Evolutionary conservation across 208 protist species (phyloP), one percentile per base, ranked within the genome.

Genomic region (Trypanosoma vivax): DNA sequence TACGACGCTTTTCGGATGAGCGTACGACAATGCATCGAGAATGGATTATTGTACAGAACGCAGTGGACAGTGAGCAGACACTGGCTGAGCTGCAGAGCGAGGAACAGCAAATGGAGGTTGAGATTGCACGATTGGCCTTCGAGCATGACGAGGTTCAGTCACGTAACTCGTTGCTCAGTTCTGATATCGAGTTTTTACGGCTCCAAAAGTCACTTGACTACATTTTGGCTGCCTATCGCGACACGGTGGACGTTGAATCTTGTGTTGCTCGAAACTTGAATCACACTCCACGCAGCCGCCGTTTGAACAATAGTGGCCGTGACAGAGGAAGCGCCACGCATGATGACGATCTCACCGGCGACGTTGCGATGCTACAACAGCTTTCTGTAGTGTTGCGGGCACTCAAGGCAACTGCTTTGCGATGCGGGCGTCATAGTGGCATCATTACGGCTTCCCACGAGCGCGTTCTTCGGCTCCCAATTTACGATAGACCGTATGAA

Each of bases 351-450:
- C 39, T 39, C 35, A 48, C 34, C 31, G 42, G 39, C 11, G 60
- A 59, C 4, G 40, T 51, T 7, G 31, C 37, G 30, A 38, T 70
- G 31, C 56, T 76, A n/a, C 18, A 48, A 31, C 61, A 71, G 48
- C 63, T 66, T 11, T 45, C 61, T 16, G 50, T 74, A 1, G 58
- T 84, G 11, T 52, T 89, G 35, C 60, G 65, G 3, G 71, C 76
- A 11, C 54, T 83, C 5, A 89, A 89, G 51, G 81, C 70, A 3
- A 66, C 56, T 27, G 67, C 52, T n/a, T 21, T 89, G 38, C 60
- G 73, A 27, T 83, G 48, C 30, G 70, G 48, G 14, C 61, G 68
- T 1, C 76, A 89, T 31, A 63, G 70, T 21, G 63, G 64, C 43
- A 50, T 72, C 40, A 51, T 88, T 11, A 29, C 48, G 2, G 41